Base-by-base conservation (phyloP, 2,329 filamentous ascomycete species). In the Fonsecaea multimorphosa region DNA sequence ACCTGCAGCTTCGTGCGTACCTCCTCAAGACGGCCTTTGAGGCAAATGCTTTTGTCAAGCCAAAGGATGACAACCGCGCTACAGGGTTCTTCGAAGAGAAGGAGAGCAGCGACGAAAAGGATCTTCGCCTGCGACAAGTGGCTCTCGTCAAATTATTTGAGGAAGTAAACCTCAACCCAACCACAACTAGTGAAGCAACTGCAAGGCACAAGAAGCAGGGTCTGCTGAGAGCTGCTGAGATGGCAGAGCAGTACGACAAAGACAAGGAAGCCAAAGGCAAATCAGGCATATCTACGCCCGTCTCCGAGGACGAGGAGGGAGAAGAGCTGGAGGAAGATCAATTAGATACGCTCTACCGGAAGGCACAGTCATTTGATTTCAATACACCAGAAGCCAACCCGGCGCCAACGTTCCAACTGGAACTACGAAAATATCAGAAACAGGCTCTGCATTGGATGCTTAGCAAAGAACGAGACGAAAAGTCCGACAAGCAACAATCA, bases 391-490 rank as follows among this genome's bases (percentile, higher is more conserved):
- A 92, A 76, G 89, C 92, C 9, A 90, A 97, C 72, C 94, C 95
- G 9, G 87, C 91, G 5, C 84, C 89, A 8, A 92, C 88, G 0
- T 99, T 99, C 77, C 84, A 85, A 5, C 89, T 99, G 88, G 84
- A 88, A 40, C 82, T 99, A 31, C 88, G 95, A 2, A 92, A 92
- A 58, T 99, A 99, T 72, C 95, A 99, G 76, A 97, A 93, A 74
- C 95, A 99, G 77, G 93, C 95, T 0, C 80, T 99, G 5, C 84
- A 97, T 75, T 99, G 95, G 95, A 97, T 99, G 93, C 84, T 98
- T 69, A 85, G 89, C 3, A 98, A 98, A 76, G 95, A 99, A 76
- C 94, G 88, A 72, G 88, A 96, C 69, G 85, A 91, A 68, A 89
- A 87, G 70, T 85, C 87, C 11, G 85, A 87, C 40, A 87, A 88